Evolutionary conservation across 805 yeast genomes (phyloP).

Genomic region (Metschnikowia matae): DNA sequence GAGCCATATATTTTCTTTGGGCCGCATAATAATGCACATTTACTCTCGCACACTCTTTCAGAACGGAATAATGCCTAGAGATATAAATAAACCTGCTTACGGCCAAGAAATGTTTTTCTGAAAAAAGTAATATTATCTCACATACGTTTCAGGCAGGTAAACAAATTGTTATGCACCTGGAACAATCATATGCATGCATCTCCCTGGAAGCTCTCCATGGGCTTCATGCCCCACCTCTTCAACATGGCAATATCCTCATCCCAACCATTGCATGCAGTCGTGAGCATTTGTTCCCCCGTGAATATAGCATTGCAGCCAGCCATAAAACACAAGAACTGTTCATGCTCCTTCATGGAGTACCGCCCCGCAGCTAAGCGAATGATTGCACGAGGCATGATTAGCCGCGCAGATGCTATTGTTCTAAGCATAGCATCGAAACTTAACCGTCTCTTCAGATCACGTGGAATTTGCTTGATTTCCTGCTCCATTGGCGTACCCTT

Average conservation of each 20-base stretch:
- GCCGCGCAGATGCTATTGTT: conserved; percentile 72
- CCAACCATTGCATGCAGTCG: conserved; percentile 83
- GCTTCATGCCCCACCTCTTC: conserved; percentile 62
- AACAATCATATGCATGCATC: neutral
- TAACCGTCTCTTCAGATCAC: conserved; percentile 36
- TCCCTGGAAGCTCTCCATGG: conserved; percentile 44
- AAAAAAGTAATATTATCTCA: too few species aligned
- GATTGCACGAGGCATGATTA: conserved; percentile 68
- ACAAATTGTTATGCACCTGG: neutral
- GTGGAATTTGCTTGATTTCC: conserved; percentile 40
- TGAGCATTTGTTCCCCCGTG: conserved; percentile 76
- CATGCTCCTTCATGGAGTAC: conserved; percentile 73
- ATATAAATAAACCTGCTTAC: too few species aligned
- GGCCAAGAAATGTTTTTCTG: too few species aligned
- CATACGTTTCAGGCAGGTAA: neutral
- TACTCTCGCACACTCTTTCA: too few species aligned
- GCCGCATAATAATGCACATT: too few species aligned
- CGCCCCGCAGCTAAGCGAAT: conserved; percentile 79
- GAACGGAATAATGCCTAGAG: too few species aligned
- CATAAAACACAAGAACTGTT: conserved; percentile 71
- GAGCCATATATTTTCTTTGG: too few species aligned
- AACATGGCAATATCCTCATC: conserved; percentile 73
- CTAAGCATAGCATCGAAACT: conserved; percentile 60
- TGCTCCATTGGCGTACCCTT: conserved; percentile 73
- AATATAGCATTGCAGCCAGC: conserved; percentile 78